Conservation (phyloP, 768 basidiomycete species). For the Porpolomopsis calyptriformis region DNA sequence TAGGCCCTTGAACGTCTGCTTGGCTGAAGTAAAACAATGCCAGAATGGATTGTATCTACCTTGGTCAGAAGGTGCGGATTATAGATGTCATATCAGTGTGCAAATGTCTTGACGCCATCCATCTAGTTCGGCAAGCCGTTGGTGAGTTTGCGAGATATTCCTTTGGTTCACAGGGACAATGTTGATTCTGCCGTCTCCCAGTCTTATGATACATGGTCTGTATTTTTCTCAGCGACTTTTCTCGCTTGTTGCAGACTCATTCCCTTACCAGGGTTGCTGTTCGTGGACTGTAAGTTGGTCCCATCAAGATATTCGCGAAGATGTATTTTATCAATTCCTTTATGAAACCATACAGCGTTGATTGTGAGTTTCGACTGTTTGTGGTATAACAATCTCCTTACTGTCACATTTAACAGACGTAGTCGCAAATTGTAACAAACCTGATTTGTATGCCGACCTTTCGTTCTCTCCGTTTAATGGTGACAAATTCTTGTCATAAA, state of each 20-base stretch:
- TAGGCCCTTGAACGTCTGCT: background rate
- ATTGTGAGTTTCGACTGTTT: constrained; percentile 38
- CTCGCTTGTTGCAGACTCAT: background rate
- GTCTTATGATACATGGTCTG: constrained; percentile 53
- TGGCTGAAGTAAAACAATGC: background rate
- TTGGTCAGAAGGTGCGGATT: constrained; percentile 75
- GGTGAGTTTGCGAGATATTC: constrained; percentile 28
- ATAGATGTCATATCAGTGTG: background rate
- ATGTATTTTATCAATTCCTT: constrained; percentile 3
- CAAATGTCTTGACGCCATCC: background rate
- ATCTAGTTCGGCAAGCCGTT: constrained; percentile 64
- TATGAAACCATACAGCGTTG: constrained; percentile 37
- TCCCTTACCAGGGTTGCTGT: constrained; percentile 45
- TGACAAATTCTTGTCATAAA: background rate
- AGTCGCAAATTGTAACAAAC: constrained; percentile 56
- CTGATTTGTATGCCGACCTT: constrained; percentile 65
- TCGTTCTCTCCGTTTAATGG: background rate
- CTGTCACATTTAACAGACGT: constrained; percentile 39
- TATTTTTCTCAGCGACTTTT: background rate
- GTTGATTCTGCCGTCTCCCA: constrained; percentile 12
- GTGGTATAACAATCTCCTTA: background rate
- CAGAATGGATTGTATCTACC: constrained; percentile 93
- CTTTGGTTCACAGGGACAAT: constrained; percentile 4
- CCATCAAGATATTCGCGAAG: background rate
- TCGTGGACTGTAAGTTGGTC: constrained; percentile 53